Conservation (phyloP, 257 asterid genomes). For the Leonotis leonurus region DNA sequence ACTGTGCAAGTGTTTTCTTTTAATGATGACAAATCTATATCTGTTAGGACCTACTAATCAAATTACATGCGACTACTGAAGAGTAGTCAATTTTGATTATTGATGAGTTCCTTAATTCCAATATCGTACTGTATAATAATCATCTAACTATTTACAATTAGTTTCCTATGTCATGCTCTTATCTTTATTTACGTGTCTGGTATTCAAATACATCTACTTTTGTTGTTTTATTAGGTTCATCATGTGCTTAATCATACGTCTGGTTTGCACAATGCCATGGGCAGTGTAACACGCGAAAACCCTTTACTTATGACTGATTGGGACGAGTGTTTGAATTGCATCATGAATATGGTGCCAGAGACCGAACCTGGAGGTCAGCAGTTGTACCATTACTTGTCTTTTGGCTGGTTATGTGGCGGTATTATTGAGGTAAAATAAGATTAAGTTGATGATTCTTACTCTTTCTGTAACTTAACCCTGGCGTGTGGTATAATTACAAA, state of each 20-base stretch:
- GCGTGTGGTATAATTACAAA: too few species aligned
- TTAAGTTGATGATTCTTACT: slow-evolving; percentile 7
- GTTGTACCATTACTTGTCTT: slow-evolving; percentile 77
- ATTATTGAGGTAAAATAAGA: slow-evolving; percentile 70
- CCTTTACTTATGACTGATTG: slow-evolving; percentile 73
- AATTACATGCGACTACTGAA: too few species aligned
- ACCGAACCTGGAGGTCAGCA: slow-evolving; percentile 80
- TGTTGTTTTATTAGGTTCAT: slow-evolving; percentile 56
- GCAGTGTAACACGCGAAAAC: slow-evolving; percentile 52
- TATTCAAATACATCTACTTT: background rate
- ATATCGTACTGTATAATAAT: slow-evolving; percentile 1
- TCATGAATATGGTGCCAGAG: slow-evolving; percentile 49
- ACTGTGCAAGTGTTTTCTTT: background rate
- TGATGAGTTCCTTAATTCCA: background rate
- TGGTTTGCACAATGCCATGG: slow-evolving; percentile 89
- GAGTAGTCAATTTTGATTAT: background rate
- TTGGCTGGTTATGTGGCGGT: slow-evolving; percentile 97
- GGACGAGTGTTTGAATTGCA: slow-evolving; percentile 70
- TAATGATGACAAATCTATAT: background rate
- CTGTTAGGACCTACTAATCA: background rate
- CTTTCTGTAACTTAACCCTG: background rate
- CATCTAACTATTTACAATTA: background rate
- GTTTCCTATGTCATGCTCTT: slow-evolving; percentile 8
- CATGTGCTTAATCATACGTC: slow-evolving; percentile 98
- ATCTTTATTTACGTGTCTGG: background rate